Base-by-base conservation (phyloP, 2,329 filamentous ascomycete genomes). In the Neodidymelliopsis sp. region DNA sequence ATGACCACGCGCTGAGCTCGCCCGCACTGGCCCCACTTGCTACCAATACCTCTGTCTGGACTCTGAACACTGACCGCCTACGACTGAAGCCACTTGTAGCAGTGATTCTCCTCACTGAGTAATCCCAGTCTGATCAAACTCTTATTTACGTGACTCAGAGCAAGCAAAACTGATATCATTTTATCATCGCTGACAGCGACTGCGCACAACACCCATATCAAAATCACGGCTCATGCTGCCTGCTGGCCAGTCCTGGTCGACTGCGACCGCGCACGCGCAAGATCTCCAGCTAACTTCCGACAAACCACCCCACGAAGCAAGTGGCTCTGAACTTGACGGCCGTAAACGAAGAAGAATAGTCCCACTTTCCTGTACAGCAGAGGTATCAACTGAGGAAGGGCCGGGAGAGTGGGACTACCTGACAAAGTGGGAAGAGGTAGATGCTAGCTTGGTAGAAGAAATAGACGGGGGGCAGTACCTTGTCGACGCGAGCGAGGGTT, bases 401-500 rank as follows among this genome's bases (percentile, higher is more conserved):
- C 9, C 38, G 4, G 38, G 18, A 2, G 16, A 20, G 1, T 53
- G 49, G 43, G 29, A 48, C 25, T 22, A 31, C 18, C 23, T 48
- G 3, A n/a, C 23, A 9, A 47, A 39, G 27, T 48, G 43, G 49
- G 15, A 43, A 8, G 4, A 18, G 4, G 38, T 19, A 6, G 38
- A 48, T 13, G 6, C n/a, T 10, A 27, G 18, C 19, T 16, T 38
- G 9, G 23, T 33, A 12, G 41, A 49, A 6, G 46, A 53, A 8
- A 18, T 53, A 22, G 45, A 57, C 2, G 51, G 52, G 1, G 55
- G 55, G 5, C 42, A 56, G 1, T 39, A 51, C 2, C 33, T 43
- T 18, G 49, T 56, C 11, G 57, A 61, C 13, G 56, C 49, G 10
- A 56, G 55, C 4, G 11, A 19, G 4, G 38, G 11, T 9, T 16